These are phyloP conservation scores for Leucoagaricus sp. DNA, from an alignment of 1,284 basidiomycete species.

Conservation along the genomic window DNA sequence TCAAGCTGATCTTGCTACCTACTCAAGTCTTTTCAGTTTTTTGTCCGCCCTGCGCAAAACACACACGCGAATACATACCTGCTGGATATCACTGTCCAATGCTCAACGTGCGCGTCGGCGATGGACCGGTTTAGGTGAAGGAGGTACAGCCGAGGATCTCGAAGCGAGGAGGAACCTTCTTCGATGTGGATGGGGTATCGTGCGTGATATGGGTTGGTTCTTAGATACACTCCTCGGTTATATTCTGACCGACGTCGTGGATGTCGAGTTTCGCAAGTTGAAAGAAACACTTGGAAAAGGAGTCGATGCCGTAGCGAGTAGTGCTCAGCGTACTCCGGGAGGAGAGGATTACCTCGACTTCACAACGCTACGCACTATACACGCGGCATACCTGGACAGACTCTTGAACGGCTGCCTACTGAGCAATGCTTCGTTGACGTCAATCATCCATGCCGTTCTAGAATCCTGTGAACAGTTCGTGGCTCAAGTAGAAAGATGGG, in stretches of 20 bases:
- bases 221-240: conserved; percentile 81
- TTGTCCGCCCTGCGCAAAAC: conserved; percentile 82
- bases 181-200: conserved; percentile 82
- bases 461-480: conserved; percentile 85
- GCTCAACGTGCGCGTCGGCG: conserved; percentile 77
- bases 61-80: conserved; percentile 75
- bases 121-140: conserved; percentile 87
- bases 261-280: conserved; percentile 76
- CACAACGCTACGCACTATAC: conserved; percentile 78
- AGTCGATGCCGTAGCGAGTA: conserved; percentile 12
- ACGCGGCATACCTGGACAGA: conserved; percentile 80
- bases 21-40: conserved; percentile 81
- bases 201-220: conserved; percentile 90
- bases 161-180: conserved; percentile 64
- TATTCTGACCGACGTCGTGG: conserved; percentile 88
- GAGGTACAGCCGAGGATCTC: conserved; percentile 74
- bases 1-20: conserved; percentile 70
- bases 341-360: conserved; percentile 66
- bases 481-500: conserved; percentile 86
- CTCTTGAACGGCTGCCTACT: conserved; percentile 81
- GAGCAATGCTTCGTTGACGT: conserved; percentile 63
- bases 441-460: conserved; percentile 70
- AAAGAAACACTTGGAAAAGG: conserved; percentile 54
- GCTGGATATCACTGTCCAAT: conserved; percentile 84
- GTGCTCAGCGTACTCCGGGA: conserved; percentile 10